Conservation (phyloP, 495 filamentous ascomycete species). For the Hypoxylon crocopeplum region DNA sequence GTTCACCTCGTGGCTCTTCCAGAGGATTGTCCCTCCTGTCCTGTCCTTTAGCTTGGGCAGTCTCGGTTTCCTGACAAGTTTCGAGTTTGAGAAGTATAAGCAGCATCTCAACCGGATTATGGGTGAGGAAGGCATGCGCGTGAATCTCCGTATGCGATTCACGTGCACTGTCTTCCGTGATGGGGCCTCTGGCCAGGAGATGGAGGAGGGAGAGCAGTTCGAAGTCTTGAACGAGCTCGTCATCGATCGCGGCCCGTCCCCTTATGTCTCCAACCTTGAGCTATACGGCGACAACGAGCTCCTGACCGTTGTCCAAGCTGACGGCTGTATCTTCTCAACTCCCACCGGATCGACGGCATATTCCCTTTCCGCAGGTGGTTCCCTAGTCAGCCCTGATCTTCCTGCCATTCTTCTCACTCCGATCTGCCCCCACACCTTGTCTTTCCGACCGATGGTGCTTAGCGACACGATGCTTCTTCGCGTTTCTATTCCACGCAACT, state of each 20-base stretch:
- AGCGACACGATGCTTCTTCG: conserved; percentile 90
- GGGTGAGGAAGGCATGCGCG: conserved; percentile 91
- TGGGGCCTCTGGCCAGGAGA: conserved; percentile 52
- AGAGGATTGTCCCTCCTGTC: conserved; percentile 88
- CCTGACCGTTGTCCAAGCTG: conserved; percentile 92
- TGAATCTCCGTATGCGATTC: conserved; percentile 96
- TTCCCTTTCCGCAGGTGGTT: conserved; percentile 92
- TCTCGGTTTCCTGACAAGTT: conserved; percentile 91
- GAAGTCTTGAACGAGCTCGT: conserved; percentile 97
- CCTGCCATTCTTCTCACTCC: conserved; percentile 97
- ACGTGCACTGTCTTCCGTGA: conserved; percentile 91
- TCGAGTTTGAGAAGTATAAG: conserved; percentile 85
- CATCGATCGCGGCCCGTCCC: conserved; percentile 93
- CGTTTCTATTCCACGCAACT: conserved; percentile 81
- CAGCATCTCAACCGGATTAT: conserved; percentile 82
- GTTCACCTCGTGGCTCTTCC: conserved; percentile 93
- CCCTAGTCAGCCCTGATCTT: conserved; percentile 94
- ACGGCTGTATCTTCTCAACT: conserved; percentile 96
- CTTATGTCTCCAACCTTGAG: conserved; percentile 96
- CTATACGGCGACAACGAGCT: conserved; percentile 92
- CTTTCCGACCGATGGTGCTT: conserved; percentile 98
- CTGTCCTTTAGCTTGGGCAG: conserved; percentile 88
- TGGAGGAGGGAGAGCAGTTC: conserved; percentile 83
- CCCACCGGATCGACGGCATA: conserved; percentile 96
- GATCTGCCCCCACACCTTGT: conserved; percentile 95